Evolutionary conservation across 371 early-diverging fungal genomes (phyloP).

Genomic region (Mortierella sp.): DNA sequence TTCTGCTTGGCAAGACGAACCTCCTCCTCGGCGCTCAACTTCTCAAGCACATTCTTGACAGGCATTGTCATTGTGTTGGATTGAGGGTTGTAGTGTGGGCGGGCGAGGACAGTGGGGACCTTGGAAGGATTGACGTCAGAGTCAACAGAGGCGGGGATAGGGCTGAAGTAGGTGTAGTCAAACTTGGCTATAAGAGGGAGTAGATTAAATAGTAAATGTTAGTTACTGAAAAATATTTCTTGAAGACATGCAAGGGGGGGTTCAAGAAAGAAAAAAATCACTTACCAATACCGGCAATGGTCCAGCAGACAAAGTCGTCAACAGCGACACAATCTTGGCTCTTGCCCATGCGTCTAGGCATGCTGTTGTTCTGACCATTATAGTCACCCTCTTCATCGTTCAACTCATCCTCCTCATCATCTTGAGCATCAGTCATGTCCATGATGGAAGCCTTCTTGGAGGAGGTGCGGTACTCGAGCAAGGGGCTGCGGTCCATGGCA

Average conservation of each 20-base stretch:
- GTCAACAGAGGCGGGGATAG: constrained; percentile 52
- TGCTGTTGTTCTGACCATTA: constrained; percentile 34
- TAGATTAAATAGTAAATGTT: constrained; percentile 17
- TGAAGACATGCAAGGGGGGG: too few relatives aligned
- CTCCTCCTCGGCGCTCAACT: constrained; percentile 39
- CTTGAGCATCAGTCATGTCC: constrained; percentile 46
- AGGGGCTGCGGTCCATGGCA: constrained; percentile 57
- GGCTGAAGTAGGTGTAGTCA: constrained; percentile 65
- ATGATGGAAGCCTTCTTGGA: constrained; percentile 59
- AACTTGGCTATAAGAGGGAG: constrained; percentile 55
- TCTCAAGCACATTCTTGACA: constrained; percentile 58
- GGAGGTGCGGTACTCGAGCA: constrained; percentile 55
- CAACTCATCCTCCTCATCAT: constrained; percentile 41
- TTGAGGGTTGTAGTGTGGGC: constrained; percentile 44
- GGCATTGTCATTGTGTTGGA: constrained; percentile 53
- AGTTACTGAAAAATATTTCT: not conserved
- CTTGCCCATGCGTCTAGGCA: constrained; percentile 34
- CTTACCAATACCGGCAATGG: constrained; percentile 77
- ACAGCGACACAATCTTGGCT: constrained; percentile 55
- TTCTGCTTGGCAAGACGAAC: constrained; percentile 33
- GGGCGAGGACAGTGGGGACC: constrained; percentile 36
- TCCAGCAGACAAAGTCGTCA: constrained; percentile 85
- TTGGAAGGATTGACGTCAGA: constrained; percentile 50
- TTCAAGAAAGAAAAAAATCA: not conserved
- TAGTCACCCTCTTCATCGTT: constrained; percentile 22